Evolutionary conservation across 805 yeast genomes (phyloP), one percentile per base, ranked within the genome.

Genomic region (Lachancea sp.): DNA sequence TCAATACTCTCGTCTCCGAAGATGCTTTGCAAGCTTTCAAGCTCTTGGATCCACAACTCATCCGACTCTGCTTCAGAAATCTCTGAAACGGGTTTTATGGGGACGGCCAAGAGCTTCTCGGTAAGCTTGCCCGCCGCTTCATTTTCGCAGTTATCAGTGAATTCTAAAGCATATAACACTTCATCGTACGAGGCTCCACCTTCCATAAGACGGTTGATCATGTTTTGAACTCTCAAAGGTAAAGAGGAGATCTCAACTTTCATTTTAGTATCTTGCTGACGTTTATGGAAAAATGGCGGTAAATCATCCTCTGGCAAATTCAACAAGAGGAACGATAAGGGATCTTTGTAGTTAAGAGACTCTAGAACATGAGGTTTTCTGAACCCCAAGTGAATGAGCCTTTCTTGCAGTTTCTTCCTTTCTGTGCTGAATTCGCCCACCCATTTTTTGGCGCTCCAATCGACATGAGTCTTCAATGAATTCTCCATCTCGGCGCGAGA

Each of bases 221-320:
- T 67, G 49, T 79, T 73, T 59, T 85, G 74, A 10, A 71, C 72
- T 3, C 82, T 67, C 13, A 63, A 38, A 0, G 67, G 66, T 17
- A 60, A 38, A 2, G 54, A 48, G 3, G 64, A 49, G 29, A 74
- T 65, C 49, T 75, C 84, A 35, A 84, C 69, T 43, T 75, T 72
- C 19, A 80, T 74, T 39, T 74, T 76, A 0, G 82, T 69, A 53
- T 81, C 88, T 37, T 72, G 73, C 18, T 73, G 72, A 34, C 77
- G 66, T 49, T 81, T 79, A 15, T 74, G 71, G 55, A 85, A 85
- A 38, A 71, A 68, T 0, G 66, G 53, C 0, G 99, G 99, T 27
- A 91, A 68, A 56, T 91, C 99, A 58, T 90, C 98, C 51, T 93
- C 97, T 0, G 98, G 98, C 2, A 91, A 77, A 57, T 91, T 93